Evolutionary conservation across 768 basidiomycete genomes (phyloP).

Genomic region (Sistotremastrum suecicum): DNA sequence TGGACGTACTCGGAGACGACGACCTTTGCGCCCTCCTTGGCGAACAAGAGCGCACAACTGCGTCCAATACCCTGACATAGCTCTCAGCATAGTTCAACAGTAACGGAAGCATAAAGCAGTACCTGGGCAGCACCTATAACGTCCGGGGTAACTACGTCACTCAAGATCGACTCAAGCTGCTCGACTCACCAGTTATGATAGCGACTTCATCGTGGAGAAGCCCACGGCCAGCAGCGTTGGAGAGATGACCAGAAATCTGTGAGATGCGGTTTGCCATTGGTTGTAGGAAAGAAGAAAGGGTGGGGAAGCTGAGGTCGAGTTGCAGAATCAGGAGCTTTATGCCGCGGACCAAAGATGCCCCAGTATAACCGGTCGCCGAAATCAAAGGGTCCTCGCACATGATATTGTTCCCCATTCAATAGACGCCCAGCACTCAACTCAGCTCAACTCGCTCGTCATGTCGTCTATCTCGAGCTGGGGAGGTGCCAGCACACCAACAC

Average conservation of each 20-base stretch:
- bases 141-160: background rate
- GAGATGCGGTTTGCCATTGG: constrained; percentile 29
- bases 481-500: no score
- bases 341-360: no score
- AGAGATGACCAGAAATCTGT: constrained; percentile 60
- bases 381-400: no score
- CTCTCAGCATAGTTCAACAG: constrained; percentile 6
- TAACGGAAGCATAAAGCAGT: constrained; percentile 2
- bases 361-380: no score
- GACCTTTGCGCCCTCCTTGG: constrained; percentile 76
- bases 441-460: no score
- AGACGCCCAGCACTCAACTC: no score
- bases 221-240: constrained; percentile 35
- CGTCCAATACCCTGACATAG: constrained; percentile 58
- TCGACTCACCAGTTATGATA: constrained; percentile 62
- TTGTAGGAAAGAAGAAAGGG: no score
- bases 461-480: no score
- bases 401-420: no score
- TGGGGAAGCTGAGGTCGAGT: no score
- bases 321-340: no score
- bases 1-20: constrained; percentile 65
- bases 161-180: constrained; percentile 2
- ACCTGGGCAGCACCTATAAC: constrained; percentile 63
- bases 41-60: constrained; percentile 61
- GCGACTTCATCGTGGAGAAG: constrained; percentile 66